These are phyloP conservation scores for Syncephalastrum contaminatum DNA, from an alignment of 371 early-diverging fungal species.

Conservation along the genomic window DNA sequence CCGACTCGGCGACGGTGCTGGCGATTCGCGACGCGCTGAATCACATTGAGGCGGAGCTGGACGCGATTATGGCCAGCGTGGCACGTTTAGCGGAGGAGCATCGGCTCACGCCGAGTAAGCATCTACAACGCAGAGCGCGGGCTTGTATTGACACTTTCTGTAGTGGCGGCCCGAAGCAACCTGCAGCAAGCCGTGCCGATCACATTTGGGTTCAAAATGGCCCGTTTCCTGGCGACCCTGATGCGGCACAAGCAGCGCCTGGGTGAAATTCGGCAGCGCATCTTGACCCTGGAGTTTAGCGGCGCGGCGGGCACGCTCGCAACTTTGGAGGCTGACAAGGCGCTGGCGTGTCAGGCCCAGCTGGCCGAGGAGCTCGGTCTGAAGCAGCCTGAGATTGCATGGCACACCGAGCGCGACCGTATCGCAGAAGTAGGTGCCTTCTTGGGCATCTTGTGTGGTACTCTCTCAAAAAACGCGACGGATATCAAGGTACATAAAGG, in stretches of 20 bases:
- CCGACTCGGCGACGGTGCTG: conserved; percentile 19
- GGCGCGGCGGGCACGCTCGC: conserved; percentile 21
- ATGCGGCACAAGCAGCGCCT: conserved; percentile 16
- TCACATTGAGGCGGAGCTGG: conserved; percentile 13
- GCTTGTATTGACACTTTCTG: background rate
- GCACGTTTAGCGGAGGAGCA: conserved; percentile 10
- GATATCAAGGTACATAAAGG: conserved; percentile 14
- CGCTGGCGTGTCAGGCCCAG: conserved; percentile 14
- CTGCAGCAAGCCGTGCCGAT: conserved; percentile 25
- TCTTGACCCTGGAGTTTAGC: conserved; percentile 16
- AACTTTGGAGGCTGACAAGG: conserved; percentile 10
- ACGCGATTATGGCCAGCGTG: conserved; percentile 10
- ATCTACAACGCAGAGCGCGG: background rate
- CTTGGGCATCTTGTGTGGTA: conserved; percentile 15
- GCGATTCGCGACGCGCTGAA: conserved; percentile 13
- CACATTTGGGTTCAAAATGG: conserved; percentile 25
- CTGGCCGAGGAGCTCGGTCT: conserved; percentile 16
- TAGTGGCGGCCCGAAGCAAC: conserved; percentile 23
- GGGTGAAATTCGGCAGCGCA: conserved; percentile 6
- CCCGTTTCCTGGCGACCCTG: conserved; percentile 17
- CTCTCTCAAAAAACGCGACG: conserved; percentile 18
- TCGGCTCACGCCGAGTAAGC: conserved; percentile 18
- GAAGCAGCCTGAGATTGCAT: conserved; percentile 17
- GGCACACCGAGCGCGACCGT: conserved; percentile 18
- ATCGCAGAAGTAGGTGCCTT: conserved; percentile 16